Conservation (phyloP, 2,329 filamentous ascomycete species). For the Clonostachys solani region DNA sequence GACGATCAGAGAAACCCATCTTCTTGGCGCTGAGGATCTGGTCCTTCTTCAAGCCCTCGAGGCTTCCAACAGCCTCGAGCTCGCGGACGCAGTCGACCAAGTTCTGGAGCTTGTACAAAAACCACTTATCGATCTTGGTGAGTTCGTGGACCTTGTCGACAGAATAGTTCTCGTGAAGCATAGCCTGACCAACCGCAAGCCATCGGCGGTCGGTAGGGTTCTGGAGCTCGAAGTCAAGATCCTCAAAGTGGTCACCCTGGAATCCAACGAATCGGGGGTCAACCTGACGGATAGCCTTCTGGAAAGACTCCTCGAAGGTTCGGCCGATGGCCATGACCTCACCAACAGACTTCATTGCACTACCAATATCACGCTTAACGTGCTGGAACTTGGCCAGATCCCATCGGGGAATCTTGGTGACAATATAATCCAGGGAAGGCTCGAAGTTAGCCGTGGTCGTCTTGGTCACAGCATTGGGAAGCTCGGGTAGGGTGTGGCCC, state of each 20-base stretch:
- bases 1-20: conserved; percentile 93
- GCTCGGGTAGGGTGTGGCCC: conserved; percentile 88
- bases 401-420: conserved; percentile 98
- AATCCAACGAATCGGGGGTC: conserved; percentile 90
- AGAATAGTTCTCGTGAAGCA: conserved; percentile 94
- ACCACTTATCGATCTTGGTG: conserved; percentile 99
- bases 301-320: conserved; percentile 98
- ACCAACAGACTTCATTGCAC: conserved; percentile 97
- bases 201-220: conserved; percentile 96
- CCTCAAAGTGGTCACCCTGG: conserved; percentile 91
- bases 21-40: conserved; percentile 91
- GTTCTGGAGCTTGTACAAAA: conserved; percentile 97
- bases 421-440: conserved; percentile 93
- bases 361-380: conserved; percentile 95
- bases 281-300: conserved; percentile 97
- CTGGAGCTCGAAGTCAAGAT: conserved; percentile 82
- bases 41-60: conserved; percentile 84
- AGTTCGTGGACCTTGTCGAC: conserved; percentile 90
- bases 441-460: conserved; percentile 99
- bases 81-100: conserved; percentile 87
- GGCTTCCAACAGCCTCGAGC: conserved; percentile 76
- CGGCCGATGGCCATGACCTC: conserved; percentile 99
- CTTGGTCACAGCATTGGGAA: conserved; percentile 97
- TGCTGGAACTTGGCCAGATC: conserved; percentile 99
- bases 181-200: conserved; percentile 95